These are phyloP conservation scores for Backusella tuberculispora DNA, from an alignment of 192 early-diverging fungal genomes.

Conservation along the genomic window DNA sequence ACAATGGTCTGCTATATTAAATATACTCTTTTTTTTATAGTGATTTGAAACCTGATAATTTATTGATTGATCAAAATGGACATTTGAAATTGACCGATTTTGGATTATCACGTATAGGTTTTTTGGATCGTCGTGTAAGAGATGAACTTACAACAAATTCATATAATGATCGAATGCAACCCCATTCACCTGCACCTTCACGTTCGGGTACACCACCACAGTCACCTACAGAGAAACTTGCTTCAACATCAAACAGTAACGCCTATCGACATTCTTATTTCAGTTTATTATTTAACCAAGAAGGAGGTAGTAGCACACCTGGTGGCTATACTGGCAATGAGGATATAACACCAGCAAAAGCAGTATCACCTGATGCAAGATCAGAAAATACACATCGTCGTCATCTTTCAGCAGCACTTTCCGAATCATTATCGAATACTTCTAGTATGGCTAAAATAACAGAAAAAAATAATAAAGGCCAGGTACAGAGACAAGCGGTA, in stretches of 20 bases:
- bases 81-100: constrained; percentile 91
- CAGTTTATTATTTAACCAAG: constrained; percentile 46
- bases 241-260: constrained; percentile 19
- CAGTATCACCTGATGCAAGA: neutral
- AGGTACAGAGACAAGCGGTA: constrained; percentile 41
- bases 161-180: constrained; percentile 1
- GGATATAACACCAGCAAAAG: neutral
- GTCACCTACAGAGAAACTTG: constrained; percentile 14
- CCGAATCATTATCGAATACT: constrained; percentile 10
- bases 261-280: constrained; percentile 44
- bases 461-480: neutral
- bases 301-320: constrained; percentile 45
- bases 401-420: constrained; percentile 13
- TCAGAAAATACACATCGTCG: neutral
- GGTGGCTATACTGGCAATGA: constrained; percentile 34
- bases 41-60: constrained; percentile 85
- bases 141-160: constrained; percentile 49
- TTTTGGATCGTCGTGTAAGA: constrained; percentile 76
- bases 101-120: constrained; percentile 85
- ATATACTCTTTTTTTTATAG: constrained; percentile 44
- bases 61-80: constrained; percentile 85
- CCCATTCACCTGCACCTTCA: constrained; percentile 39
- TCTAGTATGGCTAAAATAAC: neutral
- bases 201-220: constrained; percentile 40
- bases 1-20: no score